Evolutionary conservation across 208 protist species (phyloP).

Genomic region (Leishmania lainsoni): DNA sequence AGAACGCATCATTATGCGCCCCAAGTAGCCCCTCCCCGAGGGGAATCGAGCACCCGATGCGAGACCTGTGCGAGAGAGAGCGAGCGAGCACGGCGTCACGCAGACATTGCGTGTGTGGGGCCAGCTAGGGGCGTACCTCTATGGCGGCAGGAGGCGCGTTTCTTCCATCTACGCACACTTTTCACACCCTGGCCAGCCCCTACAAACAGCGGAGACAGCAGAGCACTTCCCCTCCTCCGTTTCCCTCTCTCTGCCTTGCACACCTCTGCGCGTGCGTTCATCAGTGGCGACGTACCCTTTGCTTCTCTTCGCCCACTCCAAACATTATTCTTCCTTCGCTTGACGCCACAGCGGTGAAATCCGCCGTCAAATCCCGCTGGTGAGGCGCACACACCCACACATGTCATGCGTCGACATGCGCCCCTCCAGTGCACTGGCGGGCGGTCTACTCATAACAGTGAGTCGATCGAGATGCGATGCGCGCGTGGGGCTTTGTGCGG

Average conservation of each 20-base stretch:
- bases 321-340: neutral
- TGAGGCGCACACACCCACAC: neutral
- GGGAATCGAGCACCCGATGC: neutral
- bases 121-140: neutral
- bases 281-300: neutral
- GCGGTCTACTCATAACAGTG: neutral
- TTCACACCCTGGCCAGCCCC: neutral
- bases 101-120: neutral
- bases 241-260: neutral
- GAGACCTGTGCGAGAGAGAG: neutral
- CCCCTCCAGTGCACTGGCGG: neutral
- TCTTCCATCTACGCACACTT: neutral
- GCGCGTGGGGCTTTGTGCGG: neutral
- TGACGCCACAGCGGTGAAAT: neutral
- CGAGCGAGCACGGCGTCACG: neutral
- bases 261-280: neutral
- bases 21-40: neutral
- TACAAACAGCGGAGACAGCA: neutral
- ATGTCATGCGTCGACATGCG: neutral
- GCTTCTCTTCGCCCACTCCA: neutral
- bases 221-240: neutral
- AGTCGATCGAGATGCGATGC: neutral
- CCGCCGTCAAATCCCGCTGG: neutral
- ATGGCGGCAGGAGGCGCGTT: neutral
- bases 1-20: neutral